These are phyloP conservation scores for Pichiaceae sp. DNA, from an alignment of 1,139 yeast genomes.

Conservation along the genomic window DNA sequence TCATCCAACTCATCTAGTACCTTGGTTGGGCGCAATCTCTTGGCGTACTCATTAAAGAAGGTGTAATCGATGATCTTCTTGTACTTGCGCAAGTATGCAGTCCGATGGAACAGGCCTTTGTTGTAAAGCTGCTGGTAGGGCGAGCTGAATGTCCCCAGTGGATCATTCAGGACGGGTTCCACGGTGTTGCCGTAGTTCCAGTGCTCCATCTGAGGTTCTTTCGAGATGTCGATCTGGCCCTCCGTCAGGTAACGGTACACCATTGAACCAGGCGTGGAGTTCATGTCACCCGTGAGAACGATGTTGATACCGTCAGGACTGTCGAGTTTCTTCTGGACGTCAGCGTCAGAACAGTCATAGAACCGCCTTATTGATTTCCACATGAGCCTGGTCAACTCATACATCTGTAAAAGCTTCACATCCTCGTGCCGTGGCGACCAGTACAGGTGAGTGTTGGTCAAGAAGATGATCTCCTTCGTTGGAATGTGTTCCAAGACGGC, in stretches of 20 bases:
- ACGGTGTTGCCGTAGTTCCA: slow-evolving; percentile 20
- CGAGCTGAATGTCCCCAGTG: slow-evolving; percentile 19
- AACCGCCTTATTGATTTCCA: slow-evolving; percentile 12
- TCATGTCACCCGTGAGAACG: slow-evolving; percentile 40
- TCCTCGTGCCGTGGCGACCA: slow-evolving; percentile 46
- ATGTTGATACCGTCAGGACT: slow-evolving; percentile 17
- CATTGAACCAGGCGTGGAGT: slow-evolving; percentile 40
- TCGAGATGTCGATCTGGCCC: slow-evolving; percentile 24
- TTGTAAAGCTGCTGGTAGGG: slow-evolving; percentile 21
- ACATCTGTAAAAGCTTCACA: slow-evolving; percentile 47
- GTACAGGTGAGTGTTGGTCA: slow-evolving; percentile 53
- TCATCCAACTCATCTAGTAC: slow-evolving; percentile 24
- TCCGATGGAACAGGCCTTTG: slow-evolving; percentile 28
- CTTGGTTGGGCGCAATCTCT: slow-evolving; percentile 25
- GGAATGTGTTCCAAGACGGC: slow-evolving; percentile 35
- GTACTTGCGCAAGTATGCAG: slow-evolving; percentile 42
- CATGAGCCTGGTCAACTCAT: slow-evolving; percentile 30
- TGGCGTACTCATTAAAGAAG: slow-evolving; percentile 35
- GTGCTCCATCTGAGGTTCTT: slow-evolving; percentile 20
- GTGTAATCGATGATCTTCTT: slow-evolving; percentile 50
- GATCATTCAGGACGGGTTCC: slow-evolving; percentile 21
- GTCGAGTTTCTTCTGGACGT: slow-evolving; percentile 11
- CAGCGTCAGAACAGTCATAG: slow-evolving; percentile 21
- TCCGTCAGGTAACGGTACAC: slow-evolving; percentile 38
- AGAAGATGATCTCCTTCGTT: slow-evolving; percentile 32